phyloP scores from a whole-genome alignment of 352 stramenopile genomes.

The Globisporangium alternatum region DNA sequence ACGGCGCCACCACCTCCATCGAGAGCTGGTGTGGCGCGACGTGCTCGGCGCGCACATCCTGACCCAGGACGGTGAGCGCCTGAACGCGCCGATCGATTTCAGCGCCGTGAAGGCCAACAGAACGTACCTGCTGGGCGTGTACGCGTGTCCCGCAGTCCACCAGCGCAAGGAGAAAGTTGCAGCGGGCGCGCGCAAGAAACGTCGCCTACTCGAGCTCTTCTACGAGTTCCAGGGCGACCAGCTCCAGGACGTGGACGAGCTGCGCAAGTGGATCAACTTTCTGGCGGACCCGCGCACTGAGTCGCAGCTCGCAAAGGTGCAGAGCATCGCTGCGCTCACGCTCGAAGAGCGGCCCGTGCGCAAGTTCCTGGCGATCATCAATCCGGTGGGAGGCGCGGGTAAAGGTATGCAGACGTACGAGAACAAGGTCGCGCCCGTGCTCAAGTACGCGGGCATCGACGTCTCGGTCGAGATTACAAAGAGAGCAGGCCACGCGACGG shows the following conservation, averaged over 20 bases:
- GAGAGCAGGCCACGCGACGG: slow-evolving; percentile 42
- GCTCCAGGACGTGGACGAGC: slow-evolving; percentile 30
- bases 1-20: slow-evolving; percentile 10
- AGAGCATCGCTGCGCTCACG: slow-evolving; percentile 31
- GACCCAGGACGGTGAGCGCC: slow-evolving; percentile 36
- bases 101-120: slow-evolving; percentile 6
- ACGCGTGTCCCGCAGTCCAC: slow-evolving; percentile 33
- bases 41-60: slow-evolving; percentile 57
- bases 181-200: slow-evolving; percentile 30
- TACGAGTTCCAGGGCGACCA: slow-evolving; percentile 42
- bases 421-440: slow-evolving; percentile 46
- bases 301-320: slow-evolving; percentile 17
- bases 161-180: slow-evolving; percentile 17
- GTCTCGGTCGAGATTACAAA: slow-evolving; percentile 46
- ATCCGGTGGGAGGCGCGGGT: slow-evolving; percentile 59
- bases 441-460: slow-evolving; percentile 52
- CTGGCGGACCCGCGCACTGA: slow-evolving; percentile 46
- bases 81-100: slow-evolving; percentile 23
- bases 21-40: slow-evolving; percentile 37
- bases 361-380: slow-evolving; percentile 70
- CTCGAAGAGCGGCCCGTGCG: slow-evolving; percentile 19
- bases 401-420: slow-evolving; percentile 55
- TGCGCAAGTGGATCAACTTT: slow-evolving; percentile 45
- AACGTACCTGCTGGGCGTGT: slow-evolving; percentile 46
- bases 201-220: slow-evolving; percentile 38